A percentile compares a stretch with the other conserved stretches of the same genome.
Conservation (phyloP, 2,329 filamentous ascomycete species). For the Colletotrichum sp. region DNA sequence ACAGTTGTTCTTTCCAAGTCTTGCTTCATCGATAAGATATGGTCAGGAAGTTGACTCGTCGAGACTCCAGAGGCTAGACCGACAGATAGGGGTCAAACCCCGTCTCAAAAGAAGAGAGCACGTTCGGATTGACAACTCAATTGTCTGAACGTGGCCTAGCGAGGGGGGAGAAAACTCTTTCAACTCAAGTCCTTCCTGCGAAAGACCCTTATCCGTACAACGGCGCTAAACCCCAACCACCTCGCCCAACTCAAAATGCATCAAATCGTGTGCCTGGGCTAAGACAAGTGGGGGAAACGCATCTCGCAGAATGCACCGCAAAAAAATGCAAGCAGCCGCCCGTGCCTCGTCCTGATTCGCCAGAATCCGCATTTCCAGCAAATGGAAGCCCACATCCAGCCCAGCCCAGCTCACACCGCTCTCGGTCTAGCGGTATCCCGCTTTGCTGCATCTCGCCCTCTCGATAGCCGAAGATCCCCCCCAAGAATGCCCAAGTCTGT, state of each 20-base stretch:
- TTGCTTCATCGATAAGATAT: not conserved
- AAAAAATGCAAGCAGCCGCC: not conserved
- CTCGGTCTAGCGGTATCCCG: not conserved
- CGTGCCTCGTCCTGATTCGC: not conserved
- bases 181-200: not conserved
- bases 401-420: not conserved
- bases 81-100: not conserved
- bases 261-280: not conserved
- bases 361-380: not conserved
- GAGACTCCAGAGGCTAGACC: not conserved
- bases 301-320: not conserved
- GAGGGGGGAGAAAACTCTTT: not conserved
- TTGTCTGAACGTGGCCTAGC: not conserved
- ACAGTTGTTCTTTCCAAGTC: not conserved
- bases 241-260: not conserved
- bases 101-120: not conserved
- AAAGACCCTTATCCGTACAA: not conserved
- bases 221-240: not conserved
- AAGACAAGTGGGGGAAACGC: not conserved
- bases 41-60: not conserved
- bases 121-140: not conserved
- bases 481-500: not conserved
- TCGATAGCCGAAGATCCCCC: not conserved
- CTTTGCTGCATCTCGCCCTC: not conserved
- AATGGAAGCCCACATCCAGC: not conserved